Percentiles rank a stretch among this genome's conserved stretches.
These are phyloP conservation scores for Fragosphaeria purpurea DNA, from an alignment of 2,329 filamentous ascomycete genomes.

Conservation along the genomic window DNA sequence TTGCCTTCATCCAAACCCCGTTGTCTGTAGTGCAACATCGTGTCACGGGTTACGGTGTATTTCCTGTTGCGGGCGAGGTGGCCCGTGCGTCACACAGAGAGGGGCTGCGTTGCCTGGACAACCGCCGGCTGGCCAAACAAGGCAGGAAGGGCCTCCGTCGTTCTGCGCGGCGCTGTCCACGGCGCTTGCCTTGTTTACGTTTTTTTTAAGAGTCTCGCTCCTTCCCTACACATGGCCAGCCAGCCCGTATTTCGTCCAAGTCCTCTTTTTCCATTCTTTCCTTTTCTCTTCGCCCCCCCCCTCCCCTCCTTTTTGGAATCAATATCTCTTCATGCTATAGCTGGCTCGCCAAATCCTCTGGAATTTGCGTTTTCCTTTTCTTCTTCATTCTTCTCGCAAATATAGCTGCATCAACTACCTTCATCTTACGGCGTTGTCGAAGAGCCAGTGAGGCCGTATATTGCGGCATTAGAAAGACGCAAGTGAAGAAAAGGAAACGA, in stretches of 20 bases:
- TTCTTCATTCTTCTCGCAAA: slow-evolving; percentile 8
- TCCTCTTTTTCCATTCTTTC: slow-evolving; percentile 3
- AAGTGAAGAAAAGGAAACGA: too few species aligned
- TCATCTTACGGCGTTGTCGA: slow-evolving; percentile 10
- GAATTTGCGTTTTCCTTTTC: slow-evolving; percentile 6
- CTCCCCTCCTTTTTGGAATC: neutral
- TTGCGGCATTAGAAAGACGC: too few species aligned
- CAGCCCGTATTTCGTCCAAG: neutral
- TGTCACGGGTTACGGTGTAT: too few species aligned
- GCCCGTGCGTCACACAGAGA: slow-evolving; percentile 7
- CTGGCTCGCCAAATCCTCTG: slow-evolving; percentile 6
- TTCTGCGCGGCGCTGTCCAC: neutral
- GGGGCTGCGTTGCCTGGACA: slow-evolving; percentile 11
- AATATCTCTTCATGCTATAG: slow-evolving; percentile 10
- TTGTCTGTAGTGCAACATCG: too few species aligned
- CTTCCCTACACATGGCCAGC: slow-evolving; percentile 7
- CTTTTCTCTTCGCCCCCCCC: neutral
- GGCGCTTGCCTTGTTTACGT: slow-evolving; percentile 16
- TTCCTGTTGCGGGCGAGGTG: neutral
- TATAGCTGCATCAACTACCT: slow-evolving; percentile 6
- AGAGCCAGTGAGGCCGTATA: neutral
- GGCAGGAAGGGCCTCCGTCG: slow-evolving; percentile 5
- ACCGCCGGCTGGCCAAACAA: neutral
- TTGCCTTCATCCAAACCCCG: too few species aligned
- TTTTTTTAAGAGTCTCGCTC: slow-evolving; percentile 10